A percentile compares a stretch with the other conserved stretches of the same genome.
Conservation (phyloP, 768 basidiomycete species). For the Exidia glandulosa region DNA sequence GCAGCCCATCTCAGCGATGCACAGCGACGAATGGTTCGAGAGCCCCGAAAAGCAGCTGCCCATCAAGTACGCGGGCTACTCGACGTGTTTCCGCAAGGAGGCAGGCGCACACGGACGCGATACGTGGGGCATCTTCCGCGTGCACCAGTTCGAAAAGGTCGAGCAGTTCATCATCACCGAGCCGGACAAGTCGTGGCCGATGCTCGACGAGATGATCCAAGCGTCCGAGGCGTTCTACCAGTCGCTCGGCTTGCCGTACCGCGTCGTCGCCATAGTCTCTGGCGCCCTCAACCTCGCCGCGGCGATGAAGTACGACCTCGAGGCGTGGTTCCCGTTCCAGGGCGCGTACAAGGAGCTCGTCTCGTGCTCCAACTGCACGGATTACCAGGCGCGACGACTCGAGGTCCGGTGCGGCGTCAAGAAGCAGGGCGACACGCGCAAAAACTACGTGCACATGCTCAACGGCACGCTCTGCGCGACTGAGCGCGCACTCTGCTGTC, state of each 20-base stretch:
- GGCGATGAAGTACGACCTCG: slow-evolving; percentile 92
- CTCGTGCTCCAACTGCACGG: slow-evolving; percentile 96
- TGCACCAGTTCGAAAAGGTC: slow-evolving; percentile 99
- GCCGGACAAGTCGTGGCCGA: slow-evolving; percentile 88
- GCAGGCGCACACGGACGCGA: slow-evolving; percentile 95
- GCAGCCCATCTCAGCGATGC: slow-evolving; percentile 93
- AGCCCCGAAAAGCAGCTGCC: slow-evolving; percentile 88
- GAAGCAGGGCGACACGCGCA: slow-evolving; percentile 77
- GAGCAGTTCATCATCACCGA: slow-evolving; percentile 96
- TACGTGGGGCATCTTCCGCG: slow-evolving; percentile 99
- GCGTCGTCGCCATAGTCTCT: slow-evolving; percentile 88
- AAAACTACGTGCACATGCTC: slow-evolving; percentile 97
- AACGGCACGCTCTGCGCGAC: slow-evolving; percentile 98
- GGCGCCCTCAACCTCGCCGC: slow-evolving; percentile 96
- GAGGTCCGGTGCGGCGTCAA: slow-evolving; percentile 93
- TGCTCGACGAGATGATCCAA: slow-evolving; percentile 83
- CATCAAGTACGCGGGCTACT: slow-evolving; percentile 76
- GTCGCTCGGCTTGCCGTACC: slow-evolving; percentile 85
- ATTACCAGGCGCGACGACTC: slow-evolving; percentile 90
- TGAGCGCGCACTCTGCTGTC: slow-evolving; percentile 88
- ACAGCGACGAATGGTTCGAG: slow-evolving; percentile 97
- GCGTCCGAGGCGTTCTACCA: slow-evolving; percentile 94
- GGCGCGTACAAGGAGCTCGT: slow-evolving; percentile 94
- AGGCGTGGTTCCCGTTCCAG: slow-evolving; percentile 99
- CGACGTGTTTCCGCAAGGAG: slow-evolving; percentile 98